These are phyloP conservation scores for Solanum hybrid DNA, from an alignment of 305 asterid species.

Conservation along the genomic window DNA sequence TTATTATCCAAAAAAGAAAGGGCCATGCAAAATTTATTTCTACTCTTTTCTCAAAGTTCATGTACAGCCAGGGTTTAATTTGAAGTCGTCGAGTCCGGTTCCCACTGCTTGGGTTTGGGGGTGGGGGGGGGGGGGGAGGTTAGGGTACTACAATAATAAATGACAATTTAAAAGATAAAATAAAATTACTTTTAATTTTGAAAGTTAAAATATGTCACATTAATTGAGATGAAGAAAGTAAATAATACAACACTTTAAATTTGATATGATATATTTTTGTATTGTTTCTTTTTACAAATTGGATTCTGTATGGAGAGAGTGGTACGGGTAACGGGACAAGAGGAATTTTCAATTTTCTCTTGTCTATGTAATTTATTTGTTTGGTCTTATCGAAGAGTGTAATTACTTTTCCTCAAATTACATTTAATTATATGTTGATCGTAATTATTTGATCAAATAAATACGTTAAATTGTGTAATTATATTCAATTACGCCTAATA, in stretches of 20 bases:
- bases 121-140: accelerated
- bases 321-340: too few relatives aligned
- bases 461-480: not conserved
- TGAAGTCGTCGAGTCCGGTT: not conserved
- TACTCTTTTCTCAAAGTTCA: not conserved
- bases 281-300: not conserved
- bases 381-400: not conserved
- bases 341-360: not conserved
- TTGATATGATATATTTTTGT: not conserved
- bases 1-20: not conserved
- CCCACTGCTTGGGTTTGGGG: not conserved
- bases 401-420: not conserved
- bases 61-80: not conserved
- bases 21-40: not conserved
- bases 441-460: not conserved
- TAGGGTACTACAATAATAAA: too few relatives aligned
- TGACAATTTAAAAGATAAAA: too few relatives aligned
- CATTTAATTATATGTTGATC: not conserved
- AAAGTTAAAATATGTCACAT: not conserved
- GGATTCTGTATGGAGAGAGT: not conserved
- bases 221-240: not conserved
- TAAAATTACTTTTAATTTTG: not conserved
- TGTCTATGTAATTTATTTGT: not conserved
- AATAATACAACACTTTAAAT: not conserved
- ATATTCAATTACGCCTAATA: not conserved